A percentile compares a stretch with the other conserved stretches of the same genome.
These are phyloP conservation scores for Trichophyton simii DNA, from an alignment of 2,329 filamentous ascomycete genomes.

Conservation along the genomic window DNA sequence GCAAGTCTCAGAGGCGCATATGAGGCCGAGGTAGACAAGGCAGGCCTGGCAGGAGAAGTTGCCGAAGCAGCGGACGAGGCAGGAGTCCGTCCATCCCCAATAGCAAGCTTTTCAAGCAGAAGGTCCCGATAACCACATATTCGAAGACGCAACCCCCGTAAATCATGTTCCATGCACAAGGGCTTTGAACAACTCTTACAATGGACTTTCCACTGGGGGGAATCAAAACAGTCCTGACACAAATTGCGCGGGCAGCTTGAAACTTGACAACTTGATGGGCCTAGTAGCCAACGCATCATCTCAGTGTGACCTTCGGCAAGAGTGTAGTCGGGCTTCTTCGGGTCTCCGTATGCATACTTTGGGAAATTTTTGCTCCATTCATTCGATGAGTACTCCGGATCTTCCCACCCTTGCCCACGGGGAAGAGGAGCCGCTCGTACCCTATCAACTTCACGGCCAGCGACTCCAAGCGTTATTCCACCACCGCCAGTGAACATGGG, in stretches of 20 bases:
- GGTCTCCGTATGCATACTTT: constrained; percentile 30
- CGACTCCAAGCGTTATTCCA: constrained; percentile 45
- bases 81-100: constrained; percentile 19
- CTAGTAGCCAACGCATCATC: constrained; percentile 37
- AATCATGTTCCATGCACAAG: constrained; percentile 48
- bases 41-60: constrained; percentile 9
- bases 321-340: constrained; percentile 27
- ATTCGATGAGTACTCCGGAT: constrained; percentile 39
- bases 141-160: constrained; percentile 43
- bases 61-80: constrained; percentile 15
- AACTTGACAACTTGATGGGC: constrained; percentile 33
- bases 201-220: constrained; percentile 48
- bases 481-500: constrained; percentile 49
- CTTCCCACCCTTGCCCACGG: constrained; percentile 42
- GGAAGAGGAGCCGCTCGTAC: constrained; percentile 46
- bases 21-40: neutral
- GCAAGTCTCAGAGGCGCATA: constrained; percentile 2
- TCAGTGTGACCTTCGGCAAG: constrained; percentile 30
- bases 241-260: constrained; percentile 44
- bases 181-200: constrained; percentile 46
- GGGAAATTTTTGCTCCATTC: constrained; percentile 31
- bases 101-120: constrained; percentile 35
- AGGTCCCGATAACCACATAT: constrained; percentile 48
- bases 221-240: constrained; percentile 46
- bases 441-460: constrained; percentile 42